Conservation (phyloP, 2,329 filamentous ascomycete genomes). For the Rhytidhysteron rufulum region DNA sequence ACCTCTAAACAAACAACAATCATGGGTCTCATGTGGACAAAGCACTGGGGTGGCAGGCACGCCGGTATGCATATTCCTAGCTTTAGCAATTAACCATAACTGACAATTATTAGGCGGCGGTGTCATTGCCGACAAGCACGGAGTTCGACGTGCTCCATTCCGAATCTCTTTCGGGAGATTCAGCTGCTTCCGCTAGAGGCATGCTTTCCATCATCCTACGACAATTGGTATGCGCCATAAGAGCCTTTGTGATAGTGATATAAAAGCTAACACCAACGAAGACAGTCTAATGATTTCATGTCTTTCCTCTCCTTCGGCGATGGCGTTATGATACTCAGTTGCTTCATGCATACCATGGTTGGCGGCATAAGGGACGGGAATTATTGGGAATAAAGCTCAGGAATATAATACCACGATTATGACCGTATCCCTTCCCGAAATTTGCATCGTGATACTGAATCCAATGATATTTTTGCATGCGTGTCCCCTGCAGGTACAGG, state of each 20-base stretch:
- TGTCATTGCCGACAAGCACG: conserved; percentile 50
- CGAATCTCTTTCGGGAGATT: conserved; percentile 48
- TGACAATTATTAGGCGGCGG: conserved; percentile 41
- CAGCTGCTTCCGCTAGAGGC: conserved; percentile 50
- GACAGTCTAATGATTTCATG: too few relatives aligned
- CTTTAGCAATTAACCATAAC: conserved; percentile 1
- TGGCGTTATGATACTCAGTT: not conserved
- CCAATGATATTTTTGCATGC: not conserved
- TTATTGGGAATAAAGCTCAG: too few relatives aligned
- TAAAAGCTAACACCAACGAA: too few relatives aligned
- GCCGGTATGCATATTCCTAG: conserved; percentile 30
- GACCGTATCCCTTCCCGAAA: too few relatives aligned
- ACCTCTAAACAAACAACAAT: conserved; percentile 13
- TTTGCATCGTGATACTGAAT: not conserved
- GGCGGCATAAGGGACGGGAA: too few relatives aligned
- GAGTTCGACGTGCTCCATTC: conserved; percentile 49
- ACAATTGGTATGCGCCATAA: too few relatives aligned
- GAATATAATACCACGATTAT: too few relatives aligned
- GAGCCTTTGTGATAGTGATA: too few relatives aligned
- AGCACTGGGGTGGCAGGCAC: conserved; percentile 41
- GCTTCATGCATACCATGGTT: too few relatives aligned
- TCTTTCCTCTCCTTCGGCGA: not conserved
- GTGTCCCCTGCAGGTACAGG: not conserved
- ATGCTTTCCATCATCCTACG: not conserved
- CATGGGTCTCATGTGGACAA: conserved; percentile 48